Conservation (phyloP, 2,329 filamentous ascomycete species). For the Beauveria sp. region DNA sequence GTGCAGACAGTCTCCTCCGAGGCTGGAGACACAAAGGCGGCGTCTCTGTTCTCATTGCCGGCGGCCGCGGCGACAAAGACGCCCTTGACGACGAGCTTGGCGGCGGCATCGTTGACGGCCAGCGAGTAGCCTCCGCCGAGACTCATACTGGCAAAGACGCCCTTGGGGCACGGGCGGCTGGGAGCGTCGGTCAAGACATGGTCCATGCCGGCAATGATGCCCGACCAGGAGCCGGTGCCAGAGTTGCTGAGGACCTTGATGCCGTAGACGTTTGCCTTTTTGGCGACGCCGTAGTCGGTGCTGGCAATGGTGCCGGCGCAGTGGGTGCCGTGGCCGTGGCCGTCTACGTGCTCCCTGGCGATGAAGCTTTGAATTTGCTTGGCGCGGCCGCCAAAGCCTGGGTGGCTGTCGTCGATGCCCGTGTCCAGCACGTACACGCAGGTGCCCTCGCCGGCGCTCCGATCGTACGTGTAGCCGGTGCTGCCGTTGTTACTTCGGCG, state of each 20-base stretch:
- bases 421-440: conserved; percentile 40
- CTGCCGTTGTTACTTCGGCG: conserved; percentile 18
- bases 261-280: conserved; percentile 34
- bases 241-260: conserved; percentile 37
- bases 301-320: conserved; percentile 38
- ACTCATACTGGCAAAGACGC: conserved; percentile 46
- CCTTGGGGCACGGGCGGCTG: conserved; percentile 31
- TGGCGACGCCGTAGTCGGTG: conserved; percentile 37
- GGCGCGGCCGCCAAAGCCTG: conserved; percentile 36
- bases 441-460: conserved; percentile 29
- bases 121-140: conserved; percentile 40
- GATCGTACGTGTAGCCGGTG: conserved; percentile 30
- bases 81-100: conserved; percentile 32
- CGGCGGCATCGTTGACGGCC: conserved; percentile 41
- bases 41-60: conserved; percentile 40
- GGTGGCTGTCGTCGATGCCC: conserved; percentile 30
- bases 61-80: conserved; percentile 49
- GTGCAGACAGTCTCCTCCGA: conserved; percentile 39
- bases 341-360: conserved; percentile 29
- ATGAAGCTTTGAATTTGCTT: conserved; percentile 31
- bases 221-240: conserved; percentile 31
- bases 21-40: conserved; percentile 35
- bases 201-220: conserved; percentile 37
- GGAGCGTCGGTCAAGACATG: conserved; percentile 30
- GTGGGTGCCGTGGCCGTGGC: conserved; percentile 41